Evolutionary conservation across 495 filamentous ascomycete species (phyloP), one percentile per base, ranked within the genome.

Genomic region (Podospora tetraspora): DNA sequence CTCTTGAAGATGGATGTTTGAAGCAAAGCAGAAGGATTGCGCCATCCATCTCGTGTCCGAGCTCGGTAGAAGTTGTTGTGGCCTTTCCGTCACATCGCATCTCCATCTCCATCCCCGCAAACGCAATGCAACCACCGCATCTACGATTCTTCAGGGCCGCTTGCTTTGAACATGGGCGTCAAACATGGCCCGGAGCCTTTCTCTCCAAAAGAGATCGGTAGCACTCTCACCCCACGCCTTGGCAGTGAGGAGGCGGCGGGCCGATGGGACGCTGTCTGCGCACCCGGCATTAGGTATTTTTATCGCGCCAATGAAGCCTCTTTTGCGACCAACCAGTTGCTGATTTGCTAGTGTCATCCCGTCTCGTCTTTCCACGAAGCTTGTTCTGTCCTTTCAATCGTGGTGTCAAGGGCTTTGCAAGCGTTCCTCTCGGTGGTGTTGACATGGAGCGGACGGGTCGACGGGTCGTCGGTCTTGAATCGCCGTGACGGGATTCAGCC

Each of bases 151-250:
- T 27, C 16, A n/a, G n/a, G 32, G 12, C 32, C 1, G 43, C 43
- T 52, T 52, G 16, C 43, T 13, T 16, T n/a, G 16, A 19, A 52
- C 43, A 52, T 52, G 43, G 43, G 43, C 19, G 9, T 52, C 19
- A 52, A 52, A n/a, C 37, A 43, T 43, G 37, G 4, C 37, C 37
- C 37, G 37, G 37, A 52, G 37, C 37, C 37, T n/a, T 32, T 62
- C 7, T 1, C 29, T 62, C 29, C 32, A 12, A n/a, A 23, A 6
- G 7, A 0, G 22, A 23, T 59, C 58, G 24, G 59, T 25, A 30
- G 25, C 24, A 61, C 7, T 32, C 32, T 32, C 19, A 62, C 61
- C 61, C 61, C 29, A 62, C 61, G 61, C 61, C 61, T 62, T 62
- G 61, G 61, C 61, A 62, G 61, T 25, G 59, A 61, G 59, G 59